Evolutionary conservation across 2,329 filamentous ascomycete species (phyloP).

Genomic region (Plenodomus tracheiphilus): DNA sequence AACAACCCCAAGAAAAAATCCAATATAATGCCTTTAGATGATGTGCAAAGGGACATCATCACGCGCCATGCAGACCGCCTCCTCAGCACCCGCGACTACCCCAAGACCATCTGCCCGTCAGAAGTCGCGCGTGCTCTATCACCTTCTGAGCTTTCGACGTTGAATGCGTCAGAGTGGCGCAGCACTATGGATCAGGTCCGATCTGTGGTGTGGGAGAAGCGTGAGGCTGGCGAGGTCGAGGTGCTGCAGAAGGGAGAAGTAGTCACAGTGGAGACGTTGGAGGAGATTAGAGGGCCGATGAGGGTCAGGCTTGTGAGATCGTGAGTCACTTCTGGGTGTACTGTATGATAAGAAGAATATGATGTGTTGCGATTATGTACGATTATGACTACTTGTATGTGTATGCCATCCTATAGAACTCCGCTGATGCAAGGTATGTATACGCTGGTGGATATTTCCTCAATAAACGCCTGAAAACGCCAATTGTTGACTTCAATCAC

Average conservation of each 20-base stretch:
- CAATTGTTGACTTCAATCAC: background rate
- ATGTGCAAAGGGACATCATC: conserved; percentile 18
- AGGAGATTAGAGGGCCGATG: conserved; percentile 53
- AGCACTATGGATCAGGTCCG: conserved; percentile 53
- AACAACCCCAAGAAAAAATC: background rate
- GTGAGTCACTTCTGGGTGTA: background rate
- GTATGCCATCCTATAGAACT: conserved; percentile 1
- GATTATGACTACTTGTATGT: conserved; percentile 2
- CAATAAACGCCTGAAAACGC: conserved; percentile 6
- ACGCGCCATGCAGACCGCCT: conserved; percentile 29
- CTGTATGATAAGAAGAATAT: background rate
- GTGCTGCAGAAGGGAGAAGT: conserved; percentile 54
- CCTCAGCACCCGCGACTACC: conserved; percentile 40
- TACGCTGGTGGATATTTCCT: conserved; percentile 2
- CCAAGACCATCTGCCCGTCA: conserved; percentile 59
- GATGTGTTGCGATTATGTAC: background rate
- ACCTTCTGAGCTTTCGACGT: conserved; percentile 39
- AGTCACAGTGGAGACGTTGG: conserved; percentile 36
- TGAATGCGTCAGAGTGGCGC: conserved; percentile 46
- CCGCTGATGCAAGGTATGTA: conserved; percentile 4
- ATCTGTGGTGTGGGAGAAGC: conserved; percentile 47
- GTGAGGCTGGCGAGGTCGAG: conserved; percentile 49
- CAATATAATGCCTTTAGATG: conserved; percentile 21
- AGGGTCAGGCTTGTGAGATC: conserved; percentile 39
- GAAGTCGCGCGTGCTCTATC: conserved; percentile 55